Evolutionary conservation across 495 filamentous ascomycete genomes (phyloP), one percentile per base, ranked within the genome.

Genomic region (Xylaria venustula): DNA sequence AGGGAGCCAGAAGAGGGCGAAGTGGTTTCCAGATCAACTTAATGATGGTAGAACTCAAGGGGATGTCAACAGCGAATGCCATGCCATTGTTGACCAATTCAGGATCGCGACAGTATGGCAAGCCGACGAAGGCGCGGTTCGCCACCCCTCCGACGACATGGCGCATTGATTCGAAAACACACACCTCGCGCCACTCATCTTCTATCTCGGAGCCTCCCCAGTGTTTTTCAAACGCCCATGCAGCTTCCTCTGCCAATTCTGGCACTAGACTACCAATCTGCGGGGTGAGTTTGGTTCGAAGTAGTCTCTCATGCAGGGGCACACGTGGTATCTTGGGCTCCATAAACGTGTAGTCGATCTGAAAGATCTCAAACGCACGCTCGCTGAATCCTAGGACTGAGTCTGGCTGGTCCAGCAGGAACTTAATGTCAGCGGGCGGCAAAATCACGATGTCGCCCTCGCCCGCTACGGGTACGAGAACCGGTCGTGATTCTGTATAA

Each of bases 221-320:
- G 51, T 71, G 12, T 70, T 66, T 11, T 57, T 62, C 28, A 14
- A 36, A 54, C 4, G 20, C 11, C 11, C 68, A 14, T 8, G 73
- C 69, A 9, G 80, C 64, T 70, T 84, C 80, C 1, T 83, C 80
- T 9, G 72, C 65, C 2, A 82, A 68, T 17, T 68, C 74, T 7
- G 69, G 68, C 15, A 78, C 70, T 15, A 79, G 63, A 40, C 71
- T 70, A 47, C 73, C 73, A 7, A 77, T 71, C 47, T 75, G 64
- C 14, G 68, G 68, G n/a, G 76, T 81, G 30, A 81, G 63, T 7
- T 68, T 66, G 14, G 65, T 70, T 8, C 66, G 62, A 40, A 80
- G 71, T 30, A 75, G 56, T 15, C 64, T 67, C 17, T 72, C 61
- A 55, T 75, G 73, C 11, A 77, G 26, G n/a, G 72, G 67, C 48